These are phyloP conservation scores for Pisolithus microcarpus DNA, from an alignment of 768 basidiomycete species.

Conservation along the genomic window DNA sequence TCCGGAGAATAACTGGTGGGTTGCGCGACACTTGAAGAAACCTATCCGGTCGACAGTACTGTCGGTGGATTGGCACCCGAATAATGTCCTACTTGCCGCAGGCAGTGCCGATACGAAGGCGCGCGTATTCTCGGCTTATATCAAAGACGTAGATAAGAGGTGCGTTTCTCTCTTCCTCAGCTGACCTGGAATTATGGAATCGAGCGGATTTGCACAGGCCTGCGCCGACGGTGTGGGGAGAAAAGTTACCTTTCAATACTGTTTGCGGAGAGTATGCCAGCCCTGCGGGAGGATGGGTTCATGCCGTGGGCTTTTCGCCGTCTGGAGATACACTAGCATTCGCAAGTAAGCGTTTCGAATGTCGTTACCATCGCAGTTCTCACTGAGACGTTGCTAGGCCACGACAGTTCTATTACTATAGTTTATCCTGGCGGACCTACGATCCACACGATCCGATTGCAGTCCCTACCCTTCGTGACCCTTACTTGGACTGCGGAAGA, in stretches of 20 bases:
- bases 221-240: conserved; percentile 89
- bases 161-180: conserved; percentile 24
- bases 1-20: conserved; percentile 99
- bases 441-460: conserved; percentile 66
- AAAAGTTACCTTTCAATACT: conserved; percentile 95
- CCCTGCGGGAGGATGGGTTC: conserved; percentile 95
- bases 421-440: conserved; percentile 77
- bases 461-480: conserved; percentile 75
- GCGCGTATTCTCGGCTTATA: conserved; percentile 94
- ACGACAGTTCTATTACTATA: conserved; percentile 84
- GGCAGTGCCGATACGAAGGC: conserved; percentile 99
- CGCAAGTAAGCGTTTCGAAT: conserved; percentile 55
- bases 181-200: background rate
- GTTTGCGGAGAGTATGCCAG: conserved; percentile 90
- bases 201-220: conserved; percentile 47
- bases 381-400: conserved; percentile 41
- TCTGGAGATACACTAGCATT: conserved; percentile 93
- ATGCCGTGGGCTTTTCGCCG: conserved; percentile 91
- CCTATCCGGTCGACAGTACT: conserved; percentile 94
- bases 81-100: conserved; percentile 94
- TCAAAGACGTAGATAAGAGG: conserved; percentile 97
- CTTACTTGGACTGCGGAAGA: conserved; percentile 83
- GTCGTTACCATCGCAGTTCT: background rate
- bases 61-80: conserved; percentile 96
- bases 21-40: conserved; percentile 94